Conservation (phyloP, 1,284 basidiomycete genomes). For the Ganoderma meredithae region DNA sequence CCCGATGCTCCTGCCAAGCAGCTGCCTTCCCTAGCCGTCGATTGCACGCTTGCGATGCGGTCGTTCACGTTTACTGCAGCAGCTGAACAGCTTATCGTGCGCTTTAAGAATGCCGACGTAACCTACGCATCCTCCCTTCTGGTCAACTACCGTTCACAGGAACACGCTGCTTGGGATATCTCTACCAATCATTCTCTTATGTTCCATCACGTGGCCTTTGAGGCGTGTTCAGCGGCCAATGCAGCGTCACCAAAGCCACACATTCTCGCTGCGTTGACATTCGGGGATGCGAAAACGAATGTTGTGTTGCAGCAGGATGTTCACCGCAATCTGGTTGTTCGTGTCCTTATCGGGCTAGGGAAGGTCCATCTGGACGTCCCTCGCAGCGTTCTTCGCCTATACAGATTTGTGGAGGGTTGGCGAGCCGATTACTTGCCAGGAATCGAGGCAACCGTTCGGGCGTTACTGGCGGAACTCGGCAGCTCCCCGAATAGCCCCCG, state of each 20-base stretch:
- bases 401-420: conserved; percentile 83
- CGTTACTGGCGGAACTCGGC: conserved; percentile 69
- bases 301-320: conserved; percentile 54
- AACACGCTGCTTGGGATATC: conserved; percentile 37
- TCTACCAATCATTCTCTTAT: conserved; percentile 57
- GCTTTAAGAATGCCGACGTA: conserved; percentile 51
- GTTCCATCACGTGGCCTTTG: conserved; percentile 59
- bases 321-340: conserved; percentile 46
- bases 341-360: conserved; percentile 53
- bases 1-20: conserved; percentile 4
- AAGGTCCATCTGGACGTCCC: conserved; percentile 68
- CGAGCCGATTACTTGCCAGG: conserved; percentile 77
- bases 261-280: conserved; percentile 63
- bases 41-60: conserved; percentile 35
- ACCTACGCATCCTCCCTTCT: conserved; percentile 49
- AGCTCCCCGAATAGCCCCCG: conserved; percentile 42
- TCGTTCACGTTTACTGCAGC: conserved; percentile 60
- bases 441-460: conserved; percentile 69
- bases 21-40: conserved; percentile 28
- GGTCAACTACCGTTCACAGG: conserved; percentile 44
- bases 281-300: conserved; percentile 55
- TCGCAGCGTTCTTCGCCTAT: conserved; percentile 79
- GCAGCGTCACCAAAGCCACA: conserved; percentile 53
- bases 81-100: conserved; percentile 55
- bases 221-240: conserved; percentile 60